These are phyloP conservation scores for Ilyonectria mors-panacis DNA, from an alignment of 2,329 filamentous ascomycete species.

Conservation along the genomic window DNA sequence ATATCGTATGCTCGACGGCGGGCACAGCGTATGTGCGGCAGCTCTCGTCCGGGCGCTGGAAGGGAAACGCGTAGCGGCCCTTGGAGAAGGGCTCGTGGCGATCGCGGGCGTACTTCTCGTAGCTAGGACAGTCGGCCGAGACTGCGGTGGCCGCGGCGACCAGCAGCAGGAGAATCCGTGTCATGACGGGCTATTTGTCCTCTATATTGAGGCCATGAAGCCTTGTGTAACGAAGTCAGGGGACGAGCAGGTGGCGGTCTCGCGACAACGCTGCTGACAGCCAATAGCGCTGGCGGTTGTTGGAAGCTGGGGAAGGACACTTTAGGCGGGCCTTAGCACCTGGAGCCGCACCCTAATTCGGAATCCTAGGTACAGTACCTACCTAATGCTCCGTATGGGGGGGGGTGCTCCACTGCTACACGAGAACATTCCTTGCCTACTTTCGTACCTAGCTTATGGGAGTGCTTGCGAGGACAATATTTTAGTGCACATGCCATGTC, in stretches of 20 bases:
- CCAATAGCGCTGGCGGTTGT: not conserved
- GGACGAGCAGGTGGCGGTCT: not conserved
- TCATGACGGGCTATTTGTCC: conserved; percentile 22
- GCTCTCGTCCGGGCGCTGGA: conserved; percentile 80
- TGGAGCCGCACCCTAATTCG: not conserved
- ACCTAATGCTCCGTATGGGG: not conserved
- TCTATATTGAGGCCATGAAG: not conserved
- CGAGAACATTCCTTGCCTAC: too few species aligned
- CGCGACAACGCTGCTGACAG: not conserved
- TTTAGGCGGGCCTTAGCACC: not conserved
- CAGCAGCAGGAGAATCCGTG: conserved; percentile 23
- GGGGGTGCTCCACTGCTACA: not conserved
- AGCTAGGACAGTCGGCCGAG: conserved; percentile 53
- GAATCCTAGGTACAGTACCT: not conserved
- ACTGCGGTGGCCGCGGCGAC: conserved; percentile 37
- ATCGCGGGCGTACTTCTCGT: conserved; percentile 53
- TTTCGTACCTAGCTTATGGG: too few species aligned
- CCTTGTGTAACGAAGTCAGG: not conserved
- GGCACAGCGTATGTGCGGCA: conserved; percentile 88
- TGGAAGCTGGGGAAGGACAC: conserved; percentile 4
- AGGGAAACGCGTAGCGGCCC: conserved; percentile 84
- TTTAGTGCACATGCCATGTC: conserved; percentile 57
- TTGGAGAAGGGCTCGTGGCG: conserved; percentile 79
- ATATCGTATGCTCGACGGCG: conserved; percentile 82
- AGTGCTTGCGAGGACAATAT: too few species aligned